Evolutionary conservation across 2,329 filamentous ascomycete genomes (phyloP).

Genomic region (Colletotrichum trifolii): DNA sequence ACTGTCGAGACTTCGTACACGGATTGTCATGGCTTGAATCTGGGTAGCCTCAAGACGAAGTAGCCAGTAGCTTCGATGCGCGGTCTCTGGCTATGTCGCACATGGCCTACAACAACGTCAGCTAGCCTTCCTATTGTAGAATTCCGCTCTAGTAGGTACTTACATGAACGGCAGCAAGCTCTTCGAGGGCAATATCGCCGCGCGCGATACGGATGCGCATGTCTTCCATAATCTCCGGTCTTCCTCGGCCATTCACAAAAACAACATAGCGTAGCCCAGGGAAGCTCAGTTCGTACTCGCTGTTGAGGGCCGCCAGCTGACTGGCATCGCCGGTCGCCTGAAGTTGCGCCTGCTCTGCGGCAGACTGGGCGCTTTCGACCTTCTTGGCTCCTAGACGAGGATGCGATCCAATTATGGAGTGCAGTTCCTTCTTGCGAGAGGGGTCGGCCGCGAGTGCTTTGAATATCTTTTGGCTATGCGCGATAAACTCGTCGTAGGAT

Average conservation of each 20-base stretch:
- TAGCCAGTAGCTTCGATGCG: constrained; percentile 68
- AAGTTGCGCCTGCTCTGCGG: constrained; percentile 84
- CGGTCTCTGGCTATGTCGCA: constrained; percentile 89
- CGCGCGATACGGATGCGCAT: constrained; percentile 80
- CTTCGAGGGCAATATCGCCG: constrained; percentile 74
- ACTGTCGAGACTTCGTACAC: no score
- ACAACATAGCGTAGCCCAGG: constrained; percentile 89
- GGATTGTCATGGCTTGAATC: no score
- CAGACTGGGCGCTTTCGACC: constrained; percentile 83
- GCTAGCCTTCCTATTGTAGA: not conserved
- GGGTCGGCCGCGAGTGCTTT: constrained; percentile 66
- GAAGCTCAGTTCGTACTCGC: constrained; percentile 82
- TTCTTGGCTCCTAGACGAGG: constrained; percentile 85
- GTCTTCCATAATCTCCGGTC: constrained; percentile 81
- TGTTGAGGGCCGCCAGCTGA: constrained; percentile 75
- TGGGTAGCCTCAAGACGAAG: not conserved
- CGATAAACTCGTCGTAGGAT: constrained; percentile 77
- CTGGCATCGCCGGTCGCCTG: constrained; percentile 60
- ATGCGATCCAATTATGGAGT: constrained; percentile 82
- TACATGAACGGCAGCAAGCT: constrained; percentile 80
- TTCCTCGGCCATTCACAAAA: constrained; percentile 85
- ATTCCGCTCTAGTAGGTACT: constrained; percentile 38
- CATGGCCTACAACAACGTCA: constrained; percentile 73
- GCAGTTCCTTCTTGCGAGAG: constrained; percentile 63
- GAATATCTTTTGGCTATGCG: constrained; percentile 72